Evolutionary conservation across 805 yeast genomes (phyloP), one percentile per base, ranked within the genome.

Genomic region (Candida michaelii): DNA sequence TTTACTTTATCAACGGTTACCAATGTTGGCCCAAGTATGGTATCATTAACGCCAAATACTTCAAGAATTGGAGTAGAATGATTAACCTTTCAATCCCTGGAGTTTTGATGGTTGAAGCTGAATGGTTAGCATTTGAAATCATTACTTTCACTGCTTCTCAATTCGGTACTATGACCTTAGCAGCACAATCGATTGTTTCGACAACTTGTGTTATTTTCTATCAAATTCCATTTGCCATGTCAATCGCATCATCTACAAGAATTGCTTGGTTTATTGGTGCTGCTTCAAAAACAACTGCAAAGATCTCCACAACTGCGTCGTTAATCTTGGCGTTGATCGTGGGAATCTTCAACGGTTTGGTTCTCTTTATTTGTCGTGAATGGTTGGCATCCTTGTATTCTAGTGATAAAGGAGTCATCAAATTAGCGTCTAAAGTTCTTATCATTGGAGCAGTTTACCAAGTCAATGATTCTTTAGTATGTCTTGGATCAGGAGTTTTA

Each of bases 201-300:
- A 83, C 89, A 1, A 74, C 84, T 38, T 82, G 85, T 43, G 79
- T 83, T 0, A 59, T 85, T 40, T 68, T 82, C 15, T 85, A 83
- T 58, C 93, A 85, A 59, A 66, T 85, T 4, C 90, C 90, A 16
- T 83, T 85, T 56, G 88, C 89, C 12, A 74, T 84, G 29, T 79
- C 87, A 7, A 82, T 85, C 42, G 86, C 90, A 3, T 77, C 85
- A 0, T 80, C 89, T 10, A 84, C 91, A 1, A 74, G 91, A 60
- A 76, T 85, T 15, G 91, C 91, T 4, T 83, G 86, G 71, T 82
- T 71, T 48, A 74, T 85, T 43, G 93, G 93, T 18, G 85, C 88
- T 1, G 82, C 74, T 8, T 59, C 73, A 10, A 65, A 69, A 40
- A 60, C 58, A 30, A 61, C 74, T 4, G 68, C 73, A 2, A 50